A percentile compares a stretch with the other conserved stretches of the same genome.
phyloP scores from a whole-genome alignment of 139 green algal genomes.

The Pleodorina starrii region DNA sequence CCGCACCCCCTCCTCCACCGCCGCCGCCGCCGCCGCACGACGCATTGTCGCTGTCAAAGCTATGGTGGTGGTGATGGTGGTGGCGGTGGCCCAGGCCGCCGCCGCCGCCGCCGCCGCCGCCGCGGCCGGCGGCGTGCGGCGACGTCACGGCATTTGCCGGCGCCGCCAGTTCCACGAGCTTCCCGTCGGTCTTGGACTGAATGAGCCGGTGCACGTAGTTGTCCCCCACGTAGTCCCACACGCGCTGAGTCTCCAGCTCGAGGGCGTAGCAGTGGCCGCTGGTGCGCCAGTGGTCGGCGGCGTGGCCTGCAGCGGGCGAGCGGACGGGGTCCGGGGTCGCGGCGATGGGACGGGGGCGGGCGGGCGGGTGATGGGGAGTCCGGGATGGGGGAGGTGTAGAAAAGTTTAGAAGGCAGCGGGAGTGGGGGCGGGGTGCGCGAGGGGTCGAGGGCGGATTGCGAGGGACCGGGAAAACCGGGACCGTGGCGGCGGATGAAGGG shows the following conservation, averaged over 20 bases:
- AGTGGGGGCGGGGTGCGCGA: too few relatives aligned
- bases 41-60: neutral
- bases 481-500: too few relatives aligned
- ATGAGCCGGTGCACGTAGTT: slow-evolving; percentile 98
- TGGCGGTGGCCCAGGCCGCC: neutral
- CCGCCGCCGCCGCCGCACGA: slow-evolving; percentile 28
- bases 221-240: slow-evolving; percentile 98
- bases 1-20: neutral
- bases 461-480: too few relatives aligned
- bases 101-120: neutral
- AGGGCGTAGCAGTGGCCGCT: slow-evolving; percentile 94
- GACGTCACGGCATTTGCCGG: slow-evolving; percentile 47
- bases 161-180: slow-evolving; percentile 93
- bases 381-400: too few relatives aligned
- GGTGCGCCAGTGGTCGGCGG: slow-evolving; percentile 87
- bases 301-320: slow-evolving; percentile 71
- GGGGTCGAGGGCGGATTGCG: too few relatives aligned
- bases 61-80: neutral
- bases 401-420: too few relatives aligned
- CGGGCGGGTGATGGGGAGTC: too few relatives aligned
- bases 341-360: too few relatives aligned
- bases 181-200: slow-evolving; percentile 91
- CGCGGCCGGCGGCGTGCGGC: slow-evolving; percentile 21
- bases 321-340: neutral
- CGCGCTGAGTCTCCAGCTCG: slow-evolving; percentile 92